Conservation (phyloP, 805 yeast species). For the Barnettozyma pratensis region DNA sequence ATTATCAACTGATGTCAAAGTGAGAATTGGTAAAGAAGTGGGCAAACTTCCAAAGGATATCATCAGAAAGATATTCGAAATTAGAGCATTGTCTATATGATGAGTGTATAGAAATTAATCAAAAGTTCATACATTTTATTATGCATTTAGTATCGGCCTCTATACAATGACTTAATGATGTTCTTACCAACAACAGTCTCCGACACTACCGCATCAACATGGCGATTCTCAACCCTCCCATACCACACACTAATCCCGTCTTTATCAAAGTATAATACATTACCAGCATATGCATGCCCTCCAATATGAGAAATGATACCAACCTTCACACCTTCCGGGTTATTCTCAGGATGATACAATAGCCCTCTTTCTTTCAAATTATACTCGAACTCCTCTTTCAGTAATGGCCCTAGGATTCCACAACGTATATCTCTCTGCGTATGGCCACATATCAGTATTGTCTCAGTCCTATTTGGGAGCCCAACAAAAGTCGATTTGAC, state of each 20-base stretch:
- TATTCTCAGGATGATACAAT: constrained; percentile 18
- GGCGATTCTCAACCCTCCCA: constrained; percentile 63
- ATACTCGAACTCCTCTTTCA: constrained; percentile 43
- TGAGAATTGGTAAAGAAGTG: constrained; percentile 26
- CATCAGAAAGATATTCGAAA: constrained; percentile 46
- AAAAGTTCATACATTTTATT: no score
- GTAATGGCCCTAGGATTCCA: constrained; percentile 59
- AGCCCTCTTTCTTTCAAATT: constrained; percentile 35
- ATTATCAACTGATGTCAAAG: constrained; percentile 15
- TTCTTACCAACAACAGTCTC: constrained; percentile 45
- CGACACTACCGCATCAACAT: constrained; percentile 60
- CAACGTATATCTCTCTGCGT: constrained; percentile 58
- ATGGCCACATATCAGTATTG: constrained; percentile 65
- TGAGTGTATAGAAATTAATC: no score
- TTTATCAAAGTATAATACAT: constrained; percentile 51
- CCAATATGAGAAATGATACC: constrained; percentile 75
- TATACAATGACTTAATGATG: constrained; percentile 51
- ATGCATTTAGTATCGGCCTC: constrained; percentile 34
- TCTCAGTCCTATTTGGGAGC: constrained; percentile 7
- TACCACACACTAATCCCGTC: constrained; percentile 55
- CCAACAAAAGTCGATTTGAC: constrained; percentile 6
- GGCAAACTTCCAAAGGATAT: constrained; percentile 46
- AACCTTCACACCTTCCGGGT: constrained; percentile 31
- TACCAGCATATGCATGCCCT: constrained; percentile 85
- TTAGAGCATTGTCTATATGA: constrained; percentile 31